Evolutionary conservation across 192 early-diverging fungal genomes (phyloP).

Genomic region (Irineochytrium annulatum): DNA sequence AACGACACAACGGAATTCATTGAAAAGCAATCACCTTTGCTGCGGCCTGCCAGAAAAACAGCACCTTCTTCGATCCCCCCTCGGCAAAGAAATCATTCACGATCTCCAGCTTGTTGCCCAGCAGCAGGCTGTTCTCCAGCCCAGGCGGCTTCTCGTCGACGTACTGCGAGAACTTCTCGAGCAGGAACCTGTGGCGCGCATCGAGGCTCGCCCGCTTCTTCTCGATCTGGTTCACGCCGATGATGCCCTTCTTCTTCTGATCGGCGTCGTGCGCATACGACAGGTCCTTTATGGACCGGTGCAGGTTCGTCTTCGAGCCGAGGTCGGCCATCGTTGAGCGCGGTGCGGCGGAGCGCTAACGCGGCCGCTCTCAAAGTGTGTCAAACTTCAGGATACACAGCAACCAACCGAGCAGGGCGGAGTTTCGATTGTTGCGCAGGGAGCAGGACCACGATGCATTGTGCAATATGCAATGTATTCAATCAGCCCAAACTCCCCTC

Average conservation of each 20-base stretch:
- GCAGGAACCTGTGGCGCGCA: conserved; percentile 48
- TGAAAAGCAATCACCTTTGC: conserved; percentile 23
- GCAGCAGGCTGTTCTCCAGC: conserved; percentile 51
- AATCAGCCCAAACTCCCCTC: too few species aligned
- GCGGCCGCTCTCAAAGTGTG: too few species aligned
- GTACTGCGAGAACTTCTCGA: conserved; percentile 53
- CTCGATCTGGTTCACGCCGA: conserved; percentile 38
- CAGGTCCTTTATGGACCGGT: conserved; percentile 30
- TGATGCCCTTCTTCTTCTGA: conserved; percentile 26
- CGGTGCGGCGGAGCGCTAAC: not conserved
- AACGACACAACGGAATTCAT: not conserved
- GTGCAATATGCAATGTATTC: too few species aligned
- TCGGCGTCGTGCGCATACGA: not conserved
- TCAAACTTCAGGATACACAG: too few species aligned
- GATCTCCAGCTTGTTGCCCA: conserved; percentile 53
- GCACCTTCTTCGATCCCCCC: conserved; percentile 45
- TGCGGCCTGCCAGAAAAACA: conserved; percentile 56
- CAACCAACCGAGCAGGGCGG: too few species aligned
- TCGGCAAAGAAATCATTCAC: conserved; percentile 63
- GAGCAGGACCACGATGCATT: too few species aligned
- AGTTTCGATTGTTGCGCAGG: too few species aligned
- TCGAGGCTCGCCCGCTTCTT: conserved; percentile 56
- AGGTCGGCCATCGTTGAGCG: not conserved
- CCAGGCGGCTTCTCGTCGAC: conserved; percentile 56
- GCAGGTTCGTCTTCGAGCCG: conserved; percentile 14